Conservation (phyloP, 495 filamentous ascomycete genomes). For the Aspergillus bridgeri region DNA sequence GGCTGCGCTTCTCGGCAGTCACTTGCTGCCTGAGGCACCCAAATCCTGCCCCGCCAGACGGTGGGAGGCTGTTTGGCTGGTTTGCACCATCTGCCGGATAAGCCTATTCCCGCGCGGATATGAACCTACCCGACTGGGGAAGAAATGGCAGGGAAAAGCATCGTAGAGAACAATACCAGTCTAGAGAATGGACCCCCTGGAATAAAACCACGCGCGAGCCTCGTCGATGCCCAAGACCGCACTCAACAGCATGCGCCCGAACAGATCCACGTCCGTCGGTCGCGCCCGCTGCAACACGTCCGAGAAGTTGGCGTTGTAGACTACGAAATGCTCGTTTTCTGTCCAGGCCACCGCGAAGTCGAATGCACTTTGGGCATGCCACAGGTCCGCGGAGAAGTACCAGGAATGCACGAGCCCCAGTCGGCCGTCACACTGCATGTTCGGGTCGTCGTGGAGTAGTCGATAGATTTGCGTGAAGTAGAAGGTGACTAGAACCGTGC, state of each 20-base stretch:
- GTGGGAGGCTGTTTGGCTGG: not conserved
- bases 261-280: slow-evolving; percentile 46
- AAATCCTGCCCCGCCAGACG: too few species aligned
- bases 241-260: slow-evolving; percentile 45
- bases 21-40: not conserved
- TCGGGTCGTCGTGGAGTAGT: slow-evolving; percentile 26
- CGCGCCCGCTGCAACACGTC: slow-evolving; percentile 28
- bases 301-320: slow-evolving; percentile 36
- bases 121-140: slow-evolving; percentile 1
- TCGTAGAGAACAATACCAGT: too few species aligned
- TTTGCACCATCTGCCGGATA: not conserved
- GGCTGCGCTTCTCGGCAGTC: not conserved
- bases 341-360: slow-evolving; percentile 49
- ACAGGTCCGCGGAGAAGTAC: slow-evolving; percentile 47
- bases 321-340: slow-evolving; percentile 41
- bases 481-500: slow-evolving; percentile 42
- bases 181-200: slow-evolving; percentile 27
- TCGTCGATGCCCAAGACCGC: slow-evolving; percentile 41
- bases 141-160: too few species aligned
- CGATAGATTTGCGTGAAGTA: slow-evolving; percentile 38
- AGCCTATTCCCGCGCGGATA: not conserved
- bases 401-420: slow-evolving; percentile 35
- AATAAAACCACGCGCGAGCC: slow-evolving; percentile 41
- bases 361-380: slow-evolving; percentile 39
- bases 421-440: slow-evolving; percentile 30